Base-by-base conservation (phyloP, 192 early-diverging fungal genomes). In the Backusella tuberculispora region DNA sequence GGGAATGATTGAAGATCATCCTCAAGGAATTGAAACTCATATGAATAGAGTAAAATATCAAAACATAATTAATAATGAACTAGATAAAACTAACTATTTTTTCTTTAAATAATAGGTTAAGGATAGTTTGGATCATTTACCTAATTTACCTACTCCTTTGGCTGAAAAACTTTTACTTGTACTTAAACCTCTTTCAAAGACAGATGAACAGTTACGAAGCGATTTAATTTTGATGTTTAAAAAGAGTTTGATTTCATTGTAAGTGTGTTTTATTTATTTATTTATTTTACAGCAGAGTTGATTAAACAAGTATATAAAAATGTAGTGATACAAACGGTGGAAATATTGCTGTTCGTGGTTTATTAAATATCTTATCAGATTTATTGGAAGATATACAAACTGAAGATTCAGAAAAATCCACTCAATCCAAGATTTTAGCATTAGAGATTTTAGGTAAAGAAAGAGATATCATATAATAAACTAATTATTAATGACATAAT, bases 181-280 rank as follows among this genome's bases (percentile, higher is more conserved):
- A 6, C 71, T 89, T 21, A 81, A 85, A 73, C 90, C 90, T 8
- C 63, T 92, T 3, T 71, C 89, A 17, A 76, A 85, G 26, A 66
- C 76, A 3, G 87, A 92, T 37, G 37, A 81, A n/a, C 78, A 83
- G 29, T 85, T 91, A 69, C 83, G 90, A 29, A 81, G 89, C 21
- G 86, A 88, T 10, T 76, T 94, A 65, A 83, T 92, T 46, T 76
- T 94, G 6, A 86, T 94, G 17, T 76, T 94, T 71, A 84, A 91
- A 63, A 94, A 94, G 64, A 83, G 87, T 2, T 73, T 94, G 69
- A 91, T 92, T 76, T 85, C 91, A 42, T 88, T 83, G 88, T 87
- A 85, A 29, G 40, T 70, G 19, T n/a, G 13, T 71, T 14, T n/a
- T n/a, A n/a, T 56, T 9, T 24, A 64, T 17, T 13, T 12, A 75